phyloP scores from a whole-genome alignment of 148 eudicot genomes.

The Dianthus caryophyllus region DNA sequence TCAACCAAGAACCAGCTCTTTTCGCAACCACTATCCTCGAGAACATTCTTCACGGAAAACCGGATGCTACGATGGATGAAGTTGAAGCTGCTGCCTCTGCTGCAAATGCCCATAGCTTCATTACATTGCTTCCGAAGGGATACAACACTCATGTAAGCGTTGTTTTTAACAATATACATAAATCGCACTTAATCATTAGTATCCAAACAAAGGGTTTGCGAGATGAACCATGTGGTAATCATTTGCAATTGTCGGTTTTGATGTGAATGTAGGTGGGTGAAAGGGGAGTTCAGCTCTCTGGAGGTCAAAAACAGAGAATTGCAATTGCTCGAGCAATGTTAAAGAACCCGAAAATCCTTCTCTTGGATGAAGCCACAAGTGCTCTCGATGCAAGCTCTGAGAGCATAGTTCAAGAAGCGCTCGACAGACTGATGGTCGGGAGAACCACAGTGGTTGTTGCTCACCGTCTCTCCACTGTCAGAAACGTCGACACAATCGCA shows the following conservation, averaged over 20 bases:
- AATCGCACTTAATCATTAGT: not conserved
- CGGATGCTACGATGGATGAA: constrained; percentile 85
- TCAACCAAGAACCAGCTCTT: constrained; percentile 98
- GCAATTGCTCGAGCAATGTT: constrained; percentile 99
- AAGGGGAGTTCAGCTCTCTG: constrained; percentile 96
- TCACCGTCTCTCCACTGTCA: constrained; percentile 88
- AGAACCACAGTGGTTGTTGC: constrained; percentile 97
- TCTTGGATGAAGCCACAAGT: constrained; percentile 96
- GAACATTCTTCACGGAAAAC: constrained; percentile 86
- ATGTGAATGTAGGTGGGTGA: constrained; percentile 65
- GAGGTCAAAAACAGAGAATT: constrained; percentile 96
- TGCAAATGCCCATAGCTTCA: constrained; percentile 96
- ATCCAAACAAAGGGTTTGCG: not conserved
- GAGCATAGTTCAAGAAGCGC: constrained; percentile 96
- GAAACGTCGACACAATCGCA: constrained; percentile 89
- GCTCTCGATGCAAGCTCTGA: constrained; percentile 96
- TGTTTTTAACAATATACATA: not conserved
- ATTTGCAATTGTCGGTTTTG: not conserved
- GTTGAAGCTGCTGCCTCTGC: constrained; percentile 91
- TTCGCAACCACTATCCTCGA: constrained; percentile 97
- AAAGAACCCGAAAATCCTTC: constrained; percentile 91
- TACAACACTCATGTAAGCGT: constrained; percentile 89
- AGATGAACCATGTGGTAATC: not conserved
- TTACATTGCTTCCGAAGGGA: constrained; percentile 89
- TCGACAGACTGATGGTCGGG: constrained; percentile 97